Base-by-base conservation (phyloP, 805 yeast species). In the Hemisphaericaspora nanyangensis region DNA sequence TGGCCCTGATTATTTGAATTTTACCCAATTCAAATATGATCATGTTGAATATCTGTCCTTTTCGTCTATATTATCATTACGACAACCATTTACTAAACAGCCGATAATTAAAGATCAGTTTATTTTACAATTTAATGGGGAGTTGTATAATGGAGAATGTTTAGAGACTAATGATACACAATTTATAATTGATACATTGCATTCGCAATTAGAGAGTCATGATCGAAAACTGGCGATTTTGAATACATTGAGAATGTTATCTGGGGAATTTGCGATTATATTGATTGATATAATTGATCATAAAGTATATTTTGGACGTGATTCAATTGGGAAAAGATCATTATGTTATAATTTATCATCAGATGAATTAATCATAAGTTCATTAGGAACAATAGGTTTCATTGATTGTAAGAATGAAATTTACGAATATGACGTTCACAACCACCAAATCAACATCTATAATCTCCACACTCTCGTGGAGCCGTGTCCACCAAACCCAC, bases 111-210 rank as follows among this genome's bases (percentile, higher is more conserved):
- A 41, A 8, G 55, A 50, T 3, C 46, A 61, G 3, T 53, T 33
- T 47, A 65, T 49, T 0, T 54, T 95, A 7, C 95, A 88, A 54
- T 91, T 84, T 61, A 93, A 95, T 56, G 99, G 99, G 0, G 97
- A 93, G 51, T 60, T 93, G 8, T 93, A 93, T 58, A 82, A 82
- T 46, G 48, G 56, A 1, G 82, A 73, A 27, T 72, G 83, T 17
- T 47, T 65, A 24, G 45, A 49, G 4, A 38, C 67, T 0, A 85
- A 85, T 55, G 97, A 90, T 58, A 80, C 95, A 0, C 65, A 57
- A 3, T 83, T 58, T 46, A 60, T 87, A 5, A 62, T 66, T 34
- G 50, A 64, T 1, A 50, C 51, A 22, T 54, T 85, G 22, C 39
- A 38, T 6, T 20, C 37, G 12, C 53, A 54, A 20, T 32, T 59